These are phyloP conservation scores for Terfezia boudieri DNA, from an alignment of 495 filamentous ascomycete species.

Conservation along the genomic window DNA sequence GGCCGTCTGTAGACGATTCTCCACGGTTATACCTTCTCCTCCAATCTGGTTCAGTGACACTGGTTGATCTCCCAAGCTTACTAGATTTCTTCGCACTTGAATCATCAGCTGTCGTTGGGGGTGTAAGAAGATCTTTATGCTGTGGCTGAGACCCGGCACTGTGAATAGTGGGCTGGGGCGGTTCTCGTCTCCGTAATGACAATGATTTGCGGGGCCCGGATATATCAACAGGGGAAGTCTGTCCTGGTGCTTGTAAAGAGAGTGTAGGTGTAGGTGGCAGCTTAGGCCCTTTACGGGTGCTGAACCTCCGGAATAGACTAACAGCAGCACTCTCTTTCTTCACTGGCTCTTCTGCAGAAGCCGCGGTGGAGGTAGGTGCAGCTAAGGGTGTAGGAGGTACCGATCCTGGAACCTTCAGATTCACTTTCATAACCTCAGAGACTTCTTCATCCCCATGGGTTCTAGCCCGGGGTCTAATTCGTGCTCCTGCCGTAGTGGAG, in stretches of 20 bases:
- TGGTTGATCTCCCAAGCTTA: conserved; percentile 55
- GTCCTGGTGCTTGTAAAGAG: conserved; percentile 25
- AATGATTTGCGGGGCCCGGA: conserved; percentile 51
- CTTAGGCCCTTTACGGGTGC: conserved; percentile 50
- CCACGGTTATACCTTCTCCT: conserved; percentile 40
- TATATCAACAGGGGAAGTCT: conserved; percentile 40
- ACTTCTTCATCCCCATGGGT: conserved; percentile 94
- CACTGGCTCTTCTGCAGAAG: conserved; percentile 25
- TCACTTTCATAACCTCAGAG: conserved; percentile 45
- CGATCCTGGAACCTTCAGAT: conserved; percentile 29
- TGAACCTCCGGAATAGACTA: conserved; percentile 74
- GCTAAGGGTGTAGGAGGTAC: conserved; percentile 27
- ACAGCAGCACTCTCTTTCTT: conserved; percentile 77
- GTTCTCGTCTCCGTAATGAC: conserved; percentile 49
- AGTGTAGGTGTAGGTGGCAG: conserved; percentile 10
- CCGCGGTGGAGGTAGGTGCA: conserved; percentile 30
- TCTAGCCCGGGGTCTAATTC: conserved; percentile 62
- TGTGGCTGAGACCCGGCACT: conserved; percentile 29
- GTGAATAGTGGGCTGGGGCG: conserved; percentile 24
- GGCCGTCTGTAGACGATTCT: conserved; percentile 27
- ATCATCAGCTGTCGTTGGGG: conserved; percentile 37
- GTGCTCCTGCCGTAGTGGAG: conserved; percentile 36
- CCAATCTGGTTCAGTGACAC: conserved; percentile 68
- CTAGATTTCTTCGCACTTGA: conserved; percentile 35
- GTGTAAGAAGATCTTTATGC: conserved; percentile 49